Base-by-base conservation (phyloP, 441 rosid genomes). In the Pelargonium exstipulatum region DNA sequence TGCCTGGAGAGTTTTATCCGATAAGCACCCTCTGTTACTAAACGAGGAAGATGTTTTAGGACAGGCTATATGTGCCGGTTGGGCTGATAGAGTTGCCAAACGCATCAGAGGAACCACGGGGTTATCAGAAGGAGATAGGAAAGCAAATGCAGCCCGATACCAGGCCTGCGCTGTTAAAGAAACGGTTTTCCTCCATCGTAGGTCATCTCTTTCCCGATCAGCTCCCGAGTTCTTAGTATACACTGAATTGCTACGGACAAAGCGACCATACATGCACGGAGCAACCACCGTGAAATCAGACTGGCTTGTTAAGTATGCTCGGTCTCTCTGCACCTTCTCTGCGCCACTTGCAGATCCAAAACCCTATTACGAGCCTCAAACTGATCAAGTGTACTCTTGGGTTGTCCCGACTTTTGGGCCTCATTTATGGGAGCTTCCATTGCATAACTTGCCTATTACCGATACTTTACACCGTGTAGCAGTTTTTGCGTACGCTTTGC, bases 61-160 rank as follows among this genome's bases (percentile, higher is more conserved):
- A 32, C 84, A 83, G 81, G 97, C 94, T 69, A 84, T 94, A 62
- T 88, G 92, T 49, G 97, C 97, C 17, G 98, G 97, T 43, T 94
- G 96, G 98, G 96, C 87, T n/a, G 96, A 94, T 74, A 87, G 96
- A 78, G 93, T 94, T 71, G 96, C 98, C 20, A 87, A 80, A 78
- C 80, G 87, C 48, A 48, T 79, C 35, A 77, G 87, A 76, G 77
- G 70, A 14, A 73, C 70, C 65, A 71, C 80, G n/a, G 71, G 64
- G 60, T 64, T 73, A 37, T 74, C 73, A 9, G 85, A 78, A 61
- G 83, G 71, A 62, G 82, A 82, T 40, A 72, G 85, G 69, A 89
- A 82, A 73, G 85, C 79, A 2, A 78, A 55, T 71, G 79, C 91
- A 3, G 80, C 79, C 9, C 78, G 83, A 35, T 94, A 91, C 78